Evolutionary conservation across 1,284 basidiomycete species (phyloP), one percentile per base, ranked within the genome.

Genomic region (Grifola frondosa): DNA sequence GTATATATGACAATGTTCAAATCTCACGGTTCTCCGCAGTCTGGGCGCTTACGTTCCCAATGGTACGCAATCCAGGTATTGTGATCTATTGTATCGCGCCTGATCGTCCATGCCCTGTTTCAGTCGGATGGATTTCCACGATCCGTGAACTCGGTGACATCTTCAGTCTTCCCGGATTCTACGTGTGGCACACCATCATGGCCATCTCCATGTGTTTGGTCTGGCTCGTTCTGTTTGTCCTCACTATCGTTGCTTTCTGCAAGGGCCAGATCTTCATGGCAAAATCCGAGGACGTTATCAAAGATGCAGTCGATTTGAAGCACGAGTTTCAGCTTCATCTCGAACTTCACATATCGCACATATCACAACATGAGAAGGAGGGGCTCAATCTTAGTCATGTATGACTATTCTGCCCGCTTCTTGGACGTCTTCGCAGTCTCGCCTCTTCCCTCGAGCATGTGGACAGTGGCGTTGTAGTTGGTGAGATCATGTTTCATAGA

Each of bases 21-120:
- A 29, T 24, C 30, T 16, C 11, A 9, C 30, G 12, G 8, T 39
- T 25, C 33, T n/a, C 21, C 17, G 2, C 34, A 70, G 69, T 66
- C 53, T 74, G 73, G 71, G 71, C 71, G 6, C 49, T 75, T 49
- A 75, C 72, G 5, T 75, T 75, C 60, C 73, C 73, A 75, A 74
- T 49, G 70, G 70, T 70, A 49, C 42, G 51, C 35, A 15, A 12
- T 28, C 23, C 10, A 29, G 26, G 4, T 7, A 12, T 39, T 21
- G 30, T 20, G 24, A 22, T 45, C 26, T 21, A 23, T 30, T n/a
- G 21, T 7, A 11, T 26, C 15, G 5, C 22, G 20, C 23, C 31
- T 30, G 22, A 29, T 40, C 7, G 40, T 40, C 21, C 15, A 7
- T 33, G 12, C 17, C 11, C 23, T 13, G 20, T 31, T 30, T 22